phyloP scores from a whole-genome alignment of 441 rosid species.

The Macaranga tanarius region DNA sequence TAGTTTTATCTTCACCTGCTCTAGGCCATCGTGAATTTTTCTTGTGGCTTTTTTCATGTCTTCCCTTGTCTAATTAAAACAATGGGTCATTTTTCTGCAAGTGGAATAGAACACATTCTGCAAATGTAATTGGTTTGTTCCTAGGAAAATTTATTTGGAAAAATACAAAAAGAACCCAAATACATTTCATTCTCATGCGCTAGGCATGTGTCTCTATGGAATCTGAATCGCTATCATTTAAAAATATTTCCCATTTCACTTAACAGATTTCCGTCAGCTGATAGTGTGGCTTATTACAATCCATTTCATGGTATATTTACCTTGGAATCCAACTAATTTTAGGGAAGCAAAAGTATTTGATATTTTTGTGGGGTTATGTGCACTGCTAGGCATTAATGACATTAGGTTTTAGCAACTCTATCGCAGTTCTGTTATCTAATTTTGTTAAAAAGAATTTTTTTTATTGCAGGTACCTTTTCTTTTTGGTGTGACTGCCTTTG shows the following conservation, averaged over 20 bases:
- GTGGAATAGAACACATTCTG: too few relatives aligned
- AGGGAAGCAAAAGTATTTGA: background rate
- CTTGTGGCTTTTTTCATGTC: too few relatives aligned
- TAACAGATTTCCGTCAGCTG: conserved; percentile 5
- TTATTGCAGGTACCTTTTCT: conserved; percentile 90
- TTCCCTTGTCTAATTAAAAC: too few relatives aligned
- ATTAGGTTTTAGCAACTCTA: background rate
- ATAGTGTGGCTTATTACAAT: background rate
- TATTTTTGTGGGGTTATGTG: too few relatives aligned
- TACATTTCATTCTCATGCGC: background rate
- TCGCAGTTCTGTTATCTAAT: background rate
- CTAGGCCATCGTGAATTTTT: too few relatives aligned
- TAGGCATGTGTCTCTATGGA: background rate
- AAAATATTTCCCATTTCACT: background rate
- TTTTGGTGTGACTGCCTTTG: conserved; percentile 85
- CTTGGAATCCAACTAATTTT: background rate
- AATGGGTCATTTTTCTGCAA: too few relatives aligned
- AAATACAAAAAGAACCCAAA: background rate
- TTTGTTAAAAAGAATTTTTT: conserved; percentile 13
- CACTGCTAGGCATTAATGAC: too few relatives aligned
- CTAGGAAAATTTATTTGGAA: background rate
- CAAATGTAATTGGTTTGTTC: too few relatives aligned
- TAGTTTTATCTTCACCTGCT: too few relatives aligned
- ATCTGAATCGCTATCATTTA: background rate
- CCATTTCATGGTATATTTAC: background rate